Evolutionary conservation across 805 yeast genomes (phyloP).

Genomic region (Kazachstania bromeliacearum): DNA sequence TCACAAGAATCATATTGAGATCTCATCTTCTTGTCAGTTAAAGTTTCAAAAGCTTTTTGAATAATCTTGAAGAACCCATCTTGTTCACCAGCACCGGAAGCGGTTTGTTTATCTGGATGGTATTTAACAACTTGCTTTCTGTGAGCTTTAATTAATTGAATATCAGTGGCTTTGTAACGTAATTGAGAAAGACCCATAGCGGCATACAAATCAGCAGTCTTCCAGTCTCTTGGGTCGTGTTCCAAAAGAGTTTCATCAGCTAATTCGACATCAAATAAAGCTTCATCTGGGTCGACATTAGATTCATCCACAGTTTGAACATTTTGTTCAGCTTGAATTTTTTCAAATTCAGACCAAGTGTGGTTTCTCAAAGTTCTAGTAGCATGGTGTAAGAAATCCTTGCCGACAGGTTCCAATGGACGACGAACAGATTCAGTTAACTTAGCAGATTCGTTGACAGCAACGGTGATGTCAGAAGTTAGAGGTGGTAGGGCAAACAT

Average conservation of each 20-base stretch:
- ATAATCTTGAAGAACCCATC: constrained; percentile 97
- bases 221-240: constrained; percentile 98
- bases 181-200: constrained; percentile 88
- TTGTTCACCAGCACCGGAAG: constrained; percentile 72
- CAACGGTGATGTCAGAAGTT: constrained; percentile 46
- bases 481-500: constrained; percentile 37
- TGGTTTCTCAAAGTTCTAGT: constrained; percentile 92
- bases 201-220: constrained; percentile 89
- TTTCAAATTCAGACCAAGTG: constrained; percentile 97
- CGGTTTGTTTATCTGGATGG: constrained; percentile 97
- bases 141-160: constrained; percentile 92
- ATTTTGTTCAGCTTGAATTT: constrained; percentile 82
- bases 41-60: constrained; percentile 89
- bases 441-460: constrained; percentile 41
- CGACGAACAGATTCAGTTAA: constrained; percentile 60
- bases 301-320: constrained; percentile 61
- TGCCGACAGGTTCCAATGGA: constrained; percentile 94
- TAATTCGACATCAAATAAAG: constrained; percentile 40
- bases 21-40: constrained; percentile 79
- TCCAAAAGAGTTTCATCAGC: constrained; percentile 72
- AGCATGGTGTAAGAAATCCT: constrained; percentile 91
- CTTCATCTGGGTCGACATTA: constrained; percentile 47
- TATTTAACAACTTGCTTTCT: constrained; percentile 93
- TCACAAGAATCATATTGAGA: constrained; percentile 95
- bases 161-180: constrained; percentile 85